These are phyloP conservation scores for Podila minutissima DNA, from an alignment of 192 early-diverging fungal genomes.

Conservation along the genomic window DNA sequence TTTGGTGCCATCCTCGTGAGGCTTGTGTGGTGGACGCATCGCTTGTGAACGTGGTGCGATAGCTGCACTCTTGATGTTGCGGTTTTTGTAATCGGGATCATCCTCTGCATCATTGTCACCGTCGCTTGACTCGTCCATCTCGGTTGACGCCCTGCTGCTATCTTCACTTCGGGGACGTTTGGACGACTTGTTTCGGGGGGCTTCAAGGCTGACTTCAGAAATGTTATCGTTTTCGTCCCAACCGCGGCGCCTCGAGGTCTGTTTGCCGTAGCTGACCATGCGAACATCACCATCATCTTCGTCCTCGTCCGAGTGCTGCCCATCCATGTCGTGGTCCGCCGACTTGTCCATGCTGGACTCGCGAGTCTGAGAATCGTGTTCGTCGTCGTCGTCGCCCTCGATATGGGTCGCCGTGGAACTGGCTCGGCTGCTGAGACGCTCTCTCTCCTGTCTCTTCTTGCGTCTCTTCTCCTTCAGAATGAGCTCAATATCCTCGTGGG, in stretches of 20 bases:
- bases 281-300: not conserved
- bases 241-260: not conserved
- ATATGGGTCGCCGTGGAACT: not conserved
- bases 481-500: not conserved
- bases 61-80: not conserved
- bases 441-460: not conserved
- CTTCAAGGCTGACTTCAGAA: too few species aligned
- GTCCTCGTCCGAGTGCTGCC: not conserved
- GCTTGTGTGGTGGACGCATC: not conserved
- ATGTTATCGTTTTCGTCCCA: not conserved
- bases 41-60: not conserved
- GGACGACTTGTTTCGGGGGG: too few species aligned
- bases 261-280: not conserved
- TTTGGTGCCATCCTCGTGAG: conserved; percentile 2
- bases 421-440: not conserved
- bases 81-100: not conserved
- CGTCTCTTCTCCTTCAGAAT: conserved; percentile 2
- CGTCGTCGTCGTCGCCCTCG: conserved; percentile 19
- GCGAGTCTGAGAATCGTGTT: not conserved
- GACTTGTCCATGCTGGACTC: not conserved
- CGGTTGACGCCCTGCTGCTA: not conserved
- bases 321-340: not conserved
- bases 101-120: not conserved
- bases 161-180: not conserved
- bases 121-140: not conserved